These are phyloP conservation scores for Tricladium varicosporioides DNA, from an alignment of 2,329 filamentous ascomycete species.

Conservation along the genomic window DNA sequence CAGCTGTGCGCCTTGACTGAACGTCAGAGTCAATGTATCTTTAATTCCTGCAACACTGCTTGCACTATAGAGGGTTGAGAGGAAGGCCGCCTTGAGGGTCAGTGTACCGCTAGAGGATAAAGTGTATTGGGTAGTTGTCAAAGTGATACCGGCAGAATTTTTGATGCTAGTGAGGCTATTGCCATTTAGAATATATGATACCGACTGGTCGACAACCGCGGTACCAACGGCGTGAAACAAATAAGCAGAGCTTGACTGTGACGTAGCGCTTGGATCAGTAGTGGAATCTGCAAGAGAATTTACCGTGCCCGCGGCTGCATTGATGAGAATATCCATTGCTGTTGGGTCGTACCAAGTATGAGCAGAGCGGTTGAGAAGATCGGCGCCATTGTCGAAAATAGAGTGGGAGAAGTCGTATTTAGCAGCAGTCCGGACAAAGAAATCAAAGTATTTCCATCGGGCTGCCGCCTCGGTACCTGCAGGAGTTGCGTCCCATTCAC, in stretches of 20 bases:
- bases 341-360: constrained; percentile 51
- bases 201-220: constrained; percentile 39
- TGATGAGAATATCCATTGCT: constrained; percentile 46
- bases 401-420: constrained; percentile 48
- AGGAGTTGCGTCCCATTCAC: constrained; percentile 54
- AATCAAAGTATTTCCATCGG: constrained; percentile 57
- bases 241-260: constrained; percentile 51
- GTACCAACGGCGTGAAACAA: constrained; percentile 52
- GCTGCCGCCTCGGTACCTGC: constrained; percentile 51
- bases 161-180: no score
- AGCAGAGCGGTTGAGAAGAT: constrained; percentile 50
- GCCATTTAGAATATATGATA: constrained; percentile 53
- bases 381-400: constrained; percentile 61
- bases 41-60: no score
- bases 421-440: constrained; percentile 46
- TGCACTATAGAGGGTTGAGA: no score
- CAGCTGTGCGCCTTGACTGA: no score
- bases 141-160: no score
- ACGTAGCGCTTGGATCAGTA: constrained; percentile 43
- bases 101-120: no score
- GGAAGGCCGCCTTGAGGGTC: no score
- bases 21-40: no score
- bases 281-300: constrained; percentile 54
- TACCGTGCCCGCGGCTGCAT: constrained; percentile 40
- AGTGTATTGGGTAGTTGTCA: no score